Evolutionary conservation across 2,329 filamentous ascomycete genomes (phyloP).

Genomic region (Hypoxylon sp.): DNA sequence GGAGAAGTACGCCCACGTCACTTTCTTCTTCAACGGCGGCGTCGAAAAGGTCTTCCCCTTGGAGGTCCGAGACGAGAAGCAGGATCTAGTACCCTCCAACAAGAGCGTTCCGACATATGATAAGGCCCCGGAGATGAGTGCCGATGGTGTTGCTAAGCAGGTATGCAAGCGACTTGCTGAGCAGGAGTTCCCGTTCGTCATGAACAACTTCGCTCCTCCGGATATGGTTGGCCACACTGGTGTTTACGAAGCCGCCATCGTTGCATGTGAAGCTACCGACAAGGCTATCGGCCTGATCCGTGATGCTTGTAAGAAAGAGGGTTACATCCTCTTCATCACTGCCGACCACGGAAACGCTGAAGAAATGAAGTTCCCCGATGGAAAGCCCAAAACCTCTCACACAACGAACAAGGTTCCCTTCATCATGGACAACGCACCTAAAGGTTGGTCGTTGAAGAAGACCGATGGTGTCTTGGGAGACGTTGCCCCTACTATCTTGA

Average conservation of each 20-base stretch:
- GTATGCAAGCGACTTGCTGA: conserved; percentile 88
- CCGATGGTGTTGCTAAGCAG: conserved; percentile 89
- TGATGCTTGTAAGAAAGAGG: conserved; percentile 92
- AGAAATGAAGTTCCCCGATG: conserved; percentile 97
- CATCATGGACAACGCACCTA: conserved; percentile 96
- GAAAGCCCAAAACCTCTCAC: conserved; percentile 97
- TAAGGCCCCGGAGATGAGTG: conserved; percentile 95
- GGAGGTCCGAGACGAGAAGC: conserved; percentile 87
- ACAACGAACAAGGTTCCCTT: conserved; percentile 98
- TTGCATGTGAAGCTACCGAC: conserved; percentile 89
- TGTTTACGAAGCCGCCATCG: conserved; percentile 93
- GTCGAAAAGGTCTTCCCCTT: conserved; percentile 96
- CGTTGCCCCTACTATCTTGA: conserved; percentile 94
- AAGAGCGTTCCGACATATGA: conserved; percentile 94
- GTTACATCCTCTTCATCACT: conserved; percentile 95
- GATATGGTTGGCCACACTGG: conserved; percentile 99
- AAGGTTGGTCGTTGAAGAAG: conserved; percentile 89
- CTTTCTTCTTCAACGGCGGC: conserved; percentile 99
- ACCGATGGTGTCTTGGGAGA: conserved; percentile 89
- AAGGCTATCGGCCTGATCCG: conserved; percentile 93
- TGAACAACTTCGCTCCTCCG: conserved; percentile 99
- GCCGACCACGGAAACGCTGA: conserved; percentile 98
- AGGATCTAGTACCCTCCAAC: conserved; percentile 87
- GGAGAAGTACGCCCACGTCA: conserved; percentile 99
- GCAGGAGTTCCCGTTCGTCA: conserved; percentile 93